Conservation (phyloP, 768 basidiomycete species). For the Wakefieldia striispora region DNA sequence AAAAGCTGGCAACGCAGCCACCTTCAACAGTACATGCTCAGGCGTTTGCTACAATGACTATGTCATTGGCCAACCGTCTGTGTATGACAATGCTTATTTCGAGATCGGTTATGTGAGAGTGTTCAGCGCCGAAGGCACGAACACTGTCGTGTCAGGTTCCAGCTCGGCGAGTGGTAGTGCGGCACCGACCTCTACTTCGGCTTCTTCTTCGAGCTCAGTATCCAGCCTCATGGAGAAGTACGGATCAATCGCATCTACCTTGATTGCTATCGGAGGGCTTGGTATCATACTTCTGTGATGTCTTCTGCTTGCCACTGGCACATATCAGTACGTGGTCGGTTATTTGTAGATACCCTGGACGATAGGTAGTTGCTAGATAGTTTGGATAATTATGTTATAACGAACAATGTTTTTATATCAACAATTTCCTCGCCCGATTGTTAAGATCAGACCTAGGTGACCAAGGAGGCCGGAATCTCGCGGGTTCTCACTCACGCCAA, state of each 20-base stretch:
- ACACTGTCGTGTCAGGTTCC: slow-evolving; percentile 24
- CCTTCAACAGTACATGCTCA: slow-evolving; percentile 60
- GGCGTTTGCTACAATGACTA: slow-evolving; percentile 71
- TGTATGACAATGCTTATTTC: slow-evolving; percentile 68
- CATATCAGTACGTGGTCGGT: not conserved
- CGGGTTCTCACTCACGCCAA: too few species aligned
- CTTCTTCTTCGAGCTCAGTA: slow-evolving; percentile 11
- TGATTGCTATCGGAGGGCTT: slow-evolving; percentile 14
- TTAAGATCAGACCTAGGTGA: too few species aligned
- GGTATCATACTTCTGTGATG: slow-evolving; percentile 11
- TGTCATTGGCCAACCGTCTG: slow-evolving; percentile 59
- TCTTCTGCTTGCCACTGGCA: not conserved
- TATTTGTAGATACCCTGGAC: not conserved
- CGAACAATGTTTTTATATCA: too few species aligned
- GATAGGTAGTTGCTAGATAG: not conserved
- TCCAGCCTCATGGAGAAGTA: not conserved
- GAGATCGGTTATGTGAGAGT: slow-evolving; percentile 63
- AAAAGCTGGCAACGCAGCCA: slow-evolving; percentile 46
- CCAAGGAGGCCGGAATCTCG: too few species aligned
- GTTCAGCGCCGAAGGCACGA: slow-evolving; percentile 37
- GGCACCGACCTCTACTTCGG: slow-evolving; percentile 8
- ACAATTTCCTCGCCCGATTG: too few species aligned
- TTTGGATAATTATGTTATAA: not conserved
- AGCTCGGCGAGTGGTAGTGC: slow-evolving; percentile 15
- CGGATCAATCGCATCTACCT: slow-evolving; percentile 6